Evolutionary conservation across 2,329 filamentous ascomycete species (phyloP), one percentile per base, ranked within the genome.

Genomic region (Exophiala aquamarina): DNA sequence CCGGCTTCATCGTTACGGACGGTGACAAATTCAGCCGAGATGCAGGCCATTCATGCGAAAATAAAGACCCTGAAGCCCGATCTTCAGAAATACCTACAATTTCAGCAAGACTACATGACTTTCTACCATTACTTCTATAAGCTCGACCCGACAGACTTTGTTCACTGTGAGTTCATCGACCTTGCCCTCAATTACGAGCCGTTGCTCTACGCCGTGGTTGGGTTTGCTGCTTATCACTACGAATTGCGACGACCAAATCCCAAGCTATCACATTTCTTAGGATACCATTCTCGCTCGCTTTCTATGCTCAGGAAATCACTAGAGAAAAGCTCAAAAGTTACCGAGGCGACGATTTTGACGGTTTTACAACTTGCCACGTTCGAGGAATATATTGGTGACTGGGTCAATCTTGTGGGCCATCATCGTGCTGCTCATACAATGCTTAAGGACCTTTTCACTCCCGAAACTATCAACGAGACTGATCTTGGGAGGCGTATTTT

Each of bases 341-440:
- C 73, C 26, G 75, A 90, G 40, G 80, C 84, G 5, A 95, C 86
- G 0, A 73, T 97, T 23, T 66, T 96, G 50, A 94, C 92, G 0
- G 91, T 97, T 15, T 71, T 98, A 33, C 91, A 97, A 61, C 78
- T 97, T 40, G 90, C 91, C 45, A 94, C 89, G 3, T 93, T 96
- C 46, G 93, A 98, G 80, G 93, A 97, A 69, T 94, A 90, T 60
- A 77, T 97, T 36, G 93, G 93, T 10, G 93, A 98, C 64, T 97
- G 90, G 90, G 82, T 94, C 43, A 96, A 94, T 60, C 75, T 97
- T 13, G 85, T 93, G 68, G 88, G 90, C 17, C 93, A 97, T 64
- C 91, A 96, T 65, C 89, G 86, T 63, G 93, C 92, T 9, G 93
- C 93, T 0, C 82, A 87, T 61, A 82, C 89, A 54, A 85, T 97